Conservation (phyloP, 2,329 filamentous ascomycete genomes). For the Trichoderma sp. region DNA sequence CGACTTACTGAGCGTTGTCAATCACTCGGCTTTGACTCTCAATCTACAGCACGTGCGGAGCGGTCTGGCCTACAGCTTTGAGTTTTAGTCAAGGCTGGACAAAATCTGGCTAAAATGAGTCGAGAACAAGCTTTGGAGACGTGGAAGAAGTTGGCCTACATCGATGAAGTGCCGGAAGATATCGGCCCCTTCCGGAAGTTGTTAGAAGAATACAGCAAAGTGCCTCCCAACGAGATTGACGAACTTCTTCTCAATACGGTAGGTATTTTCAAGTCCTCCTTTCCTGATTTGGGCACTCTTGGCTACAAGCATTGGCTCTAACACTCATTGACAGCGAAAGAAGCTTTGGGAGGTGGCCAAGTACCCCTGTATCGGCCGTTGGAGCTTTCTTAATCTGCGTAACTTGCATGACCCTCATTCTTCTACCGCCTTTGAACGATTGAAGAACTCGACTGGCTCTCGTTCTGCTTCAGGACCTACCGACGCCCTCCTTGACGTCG, state of each 20-base stretch:
- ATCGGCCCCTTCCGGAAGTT: background rate
- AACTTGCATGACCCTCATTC: conserved; percentile 1
- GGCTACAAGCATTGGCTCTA: background rate
- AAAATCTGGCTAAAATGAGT: background rate
- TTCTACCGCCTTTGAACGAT: background rate
- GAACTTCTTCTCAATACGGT: background rate
- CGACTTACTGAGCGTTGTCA: too few species aligned
- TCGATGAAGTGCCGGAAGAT: background rate
- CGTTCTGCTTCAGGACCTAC: background rate
- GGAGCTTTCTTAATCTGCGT: conserved; percentile 14
- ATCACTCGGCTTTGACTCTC: too few species aligned
- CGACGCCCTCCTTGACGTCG: conserved; percentile 10
- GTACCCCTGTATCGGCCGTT: conserved; percentile 15
- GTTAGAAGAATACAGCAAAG: conserved; percentile 6
- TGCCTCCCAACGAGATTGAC: background rate
- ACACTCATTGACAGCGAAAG: background rate
- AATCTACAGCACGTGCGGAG: too few species aligned
- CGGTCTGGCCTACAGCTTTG: too few species aligned
- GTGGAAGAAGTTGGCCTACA: conserved; percentile 1
- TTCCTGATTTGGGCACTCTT: background rate
- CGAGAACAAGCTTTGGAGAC: background rate
- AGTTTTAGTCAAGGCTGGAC: background rate
- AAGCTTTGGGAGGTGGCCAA: conserved; percentile 13
- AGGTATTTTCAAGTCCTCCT: background rate
- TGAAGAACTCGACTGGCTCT: background rate